Evolutionary conservation across 2,329 filamentous ascomycete genomes (phyloP).

Genomic region (Neonectria coccinea): DNA sequence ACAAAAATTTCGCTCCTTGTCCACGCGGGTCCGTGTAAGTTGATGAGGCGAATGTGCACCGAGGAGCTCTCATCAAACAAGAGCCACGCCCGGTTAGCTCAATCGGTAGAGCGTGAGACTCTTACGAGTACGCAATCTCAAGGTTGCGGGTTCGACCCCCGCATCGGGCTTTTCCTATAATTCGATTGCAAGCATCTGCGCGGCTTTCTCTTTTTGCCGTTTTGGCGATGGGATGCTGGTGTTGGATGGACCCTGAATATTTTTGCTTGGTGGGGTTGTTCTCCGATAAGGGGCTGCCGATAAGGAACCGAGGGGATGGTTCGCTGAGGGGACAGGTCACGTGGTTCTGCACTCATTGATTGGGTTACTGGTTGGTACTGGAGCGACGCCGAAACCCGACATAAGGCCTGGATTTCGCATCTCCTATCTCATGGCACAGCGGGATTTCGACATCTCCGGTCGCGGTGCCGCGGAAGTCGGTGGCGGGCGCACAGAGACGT

Average conservation of each 20-base stretch:
- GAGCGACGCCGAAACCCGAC: neutral
- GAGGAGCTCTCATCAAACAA: constrained; percentile 15
- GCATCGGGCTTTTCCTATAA: constrained; percentile 49
- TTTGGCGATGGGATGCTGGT: neutral
- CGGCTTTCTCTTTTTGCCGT: constrained; percentile 34
- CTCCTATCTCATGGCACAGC: constrained; percentile 32
- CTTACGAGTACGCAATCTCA: constrained; percentile 62
- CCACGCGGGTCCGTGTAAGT: constrained; percentile 14
- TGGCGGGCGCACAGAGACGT: constrained; percentile 33
- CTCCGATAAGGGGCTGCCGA: neutral
- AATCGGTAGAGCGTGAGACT: constrained; percentile 74
- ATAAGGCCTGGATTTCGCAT: constrained; percentile 27
- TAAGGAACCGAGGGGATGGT: constrained; percentile 7
- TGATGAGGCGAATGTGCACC: constrained; percentile 21
- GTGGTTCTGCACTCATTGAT: neutral
- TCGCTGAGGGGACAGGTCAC: constrained; percentile 9
- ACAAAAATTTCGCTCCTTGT: constrained; percentile 8
- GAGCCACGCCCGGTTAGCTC: constrained; percentile 45
- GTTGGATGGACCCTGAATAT: constrained; percentile 2
- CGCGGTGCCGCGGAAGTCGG: constrained; percentile 47
- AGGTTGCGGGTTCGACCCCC: constrained; percentile 67
- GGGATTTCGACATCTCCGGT: constrained; percentile 44
- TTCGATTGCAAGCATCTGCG: constrained; percentile 39
- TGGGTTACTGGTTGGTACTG: neutral
- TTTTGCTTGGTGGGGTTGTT: neutral